Percentiles rank a stretch among this genome's conserved stretches.
Conservation (phyloP, 2,329 filamentous ascomycete species). For the Penicillium oxalicum region DNA sequence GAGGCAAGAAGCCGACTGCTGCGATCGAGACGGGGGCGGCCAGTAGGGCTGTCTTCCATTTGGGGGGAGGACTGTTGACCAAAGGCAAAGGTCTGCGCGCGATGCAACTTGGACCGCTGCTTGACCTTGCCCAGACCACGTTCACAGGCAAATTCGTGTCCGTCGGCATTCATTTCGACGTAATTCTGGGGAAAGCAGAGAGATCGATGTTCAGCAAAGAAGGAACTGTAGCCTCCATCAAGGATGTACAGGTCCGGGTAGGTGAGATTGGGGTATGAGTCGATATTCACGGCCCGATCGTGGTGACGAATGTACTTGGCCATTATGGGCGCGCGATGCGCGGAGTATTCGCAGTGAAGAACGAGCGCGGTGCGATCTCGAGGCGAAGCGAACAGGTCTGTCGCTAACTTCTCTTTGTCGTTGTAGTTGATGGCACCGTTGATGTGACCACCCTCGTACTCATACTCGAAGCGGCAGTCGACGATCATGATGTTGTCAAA, state of each 20-base stretch:
- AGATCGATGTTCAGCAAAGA: conserved; percentile 71
- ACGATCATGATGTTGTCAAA: conserved; percentile 83
- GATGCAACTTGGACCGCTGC: conserved; percentile 74
- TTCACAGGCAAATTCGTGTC: conserved; percentile 89
- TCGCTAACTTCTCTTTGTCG: conserved; percentile 81
- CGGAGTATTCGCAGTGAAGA: conserved; percentile 98
- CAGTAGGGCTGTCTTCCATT: conserved; percentile 60
- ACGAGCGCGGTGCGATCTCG: conserved; percentile 72
- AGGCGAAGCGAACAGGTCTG: conserved; percentile 68
- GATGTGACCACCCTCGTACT: conserved; percentile 95
- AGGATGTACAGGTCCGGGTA: conserved; percentile 97
- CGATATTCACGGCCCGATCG: conserved; percentile 78
- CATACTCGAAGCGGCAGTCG: conserved; percentile 97
- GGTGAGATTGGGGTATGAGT: conserved; percentile 80
- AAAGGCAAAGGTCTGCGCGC: conserved; percentile 93
- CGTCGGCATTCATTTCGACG: conserved; percentile 90
- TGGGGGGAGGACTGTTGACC: conserved; percentile 60
- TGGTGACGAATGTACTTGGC: conserved; percentile 85
- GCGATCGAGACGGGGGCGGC: conserved; percentile 38
- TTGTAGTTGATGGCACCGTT: conserved; percentile 92
- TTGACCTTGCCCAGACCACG: conserved; percentile 90
- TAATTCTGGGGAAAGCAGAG: conserved; percentile 94
- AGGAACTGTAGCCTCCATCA: conserved; percentile 90
- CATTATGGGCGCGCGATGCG: conserved; percentile 92
- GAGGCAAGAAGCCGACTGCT: conserved; percentile 27